Conservation (phyloP, 2,329 filamentous ascomycete genomes). For the Epichloe elymi region DNA sequence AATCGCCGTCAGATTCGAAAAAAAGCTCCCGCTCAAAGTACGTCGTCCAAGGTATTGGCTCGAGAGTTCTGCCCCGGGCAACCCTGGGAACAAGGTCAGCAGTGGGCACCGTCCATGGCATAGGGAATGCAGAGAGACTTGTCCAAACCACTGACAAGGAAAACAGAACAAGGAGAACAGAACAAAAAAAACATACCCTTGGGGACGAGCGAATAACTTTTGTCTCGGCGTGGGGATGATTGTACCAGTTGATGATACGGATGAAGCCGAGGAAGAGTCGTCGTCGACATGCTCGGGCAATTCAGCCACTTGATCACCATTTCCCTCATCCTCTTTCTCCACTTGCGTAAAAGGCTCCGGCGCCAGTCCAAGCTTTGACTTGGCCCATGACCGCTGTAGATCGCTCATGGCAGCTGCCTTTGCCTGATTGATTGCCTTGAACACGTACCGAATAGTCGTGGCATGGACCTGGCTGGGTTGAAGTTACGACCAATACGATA, state of each 20-base stretch:
- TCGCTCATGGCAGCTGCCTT: slow-evolving; percentile 53
- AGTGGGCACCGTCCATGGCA: slow-evolving; percentile 6
- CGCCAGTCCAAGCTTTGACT: slow-evolving; percentile 53
- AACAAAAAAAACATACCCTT: slow-evolving; percentile 37
- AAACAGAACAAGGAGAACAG: neutral
- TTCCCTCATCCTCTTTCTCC: slow-evolving; percentile 32
- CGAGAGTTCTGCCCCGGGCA: slow-evolving; percentile 39
- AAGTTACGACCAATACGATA: neutral
- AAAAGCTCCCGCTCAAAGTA: slow-evolving; percentile 83
- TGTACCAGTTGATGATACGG: slow-evolving; percentile 88
- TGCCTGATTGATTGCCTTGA: neutral
- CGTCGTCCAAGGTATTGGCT: slow-evolving; percentile 70
- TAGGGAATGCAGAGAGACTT: neutral
- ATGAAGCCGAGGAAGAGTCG: slow-evolving; percentile 62
- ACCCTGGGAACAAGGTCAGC: slow-evolving; percentile 22
- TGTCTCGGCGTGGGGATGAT: slow-evolving; percentile 66
- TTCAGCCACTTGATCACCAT: slow-evolving; percentile 29
- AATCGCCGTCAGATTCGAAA: slow-evolving; percentile 36
- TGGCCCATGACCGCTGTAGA: slow-evolving; percentile 66
- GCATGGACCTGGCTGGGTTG: neutral
- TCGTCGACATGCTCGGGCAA: slow-evolving; percentile 35
- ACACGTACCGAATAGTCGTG: neutral
- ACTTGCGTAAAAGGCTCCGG: slow-evolving; percentile 37
- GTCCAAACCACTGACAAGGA: too few species aligned
- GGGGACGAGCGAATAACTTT: slow-evolving; percentile 58